Evolutionary conservation across 2,329 filamentous ascomycete genomes (phyloP), one percentile per base, ranked within the genome.

Genomic region (Teratosphaeriaceae sp.): DNA sequence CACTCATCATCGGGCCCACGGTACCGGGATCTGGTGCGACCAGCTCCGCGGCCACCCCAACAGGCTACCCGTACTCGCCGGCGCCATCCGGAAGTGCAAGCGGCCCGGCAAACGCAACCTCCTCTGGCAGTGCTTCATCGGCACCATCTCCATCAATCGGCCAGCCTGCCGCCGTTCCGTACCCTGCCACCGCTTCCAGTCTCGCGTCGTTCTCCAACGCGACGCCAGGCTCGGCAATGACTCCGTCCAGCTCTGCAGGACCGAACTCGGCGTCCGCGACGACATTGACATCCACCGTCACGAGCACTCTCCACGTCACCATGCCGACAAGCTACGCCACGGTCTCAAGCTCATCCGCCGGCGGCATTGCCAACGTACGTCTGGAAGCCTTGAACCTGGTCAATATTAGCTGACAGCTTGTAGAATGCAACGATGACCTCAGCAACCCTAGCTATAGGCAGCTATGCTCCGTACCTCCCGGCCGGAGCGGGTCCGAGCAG

Each of bases 341-440:
- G 30, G 18, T 7, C 24, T 27, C 23, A 24, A 13, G 42, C 40
- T 45, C 33, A 7, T 22, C 15, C 20, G 18, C 30, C 24, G 22
- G 44, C 15, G 45, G 46, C 16, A 31, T 46, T 40, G 26, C 40
- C 30, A 47, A 44, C 27, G 48, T 53, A 37, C 37, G 50, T 31
- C 16, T 33, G 11, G n/a, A n/a, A 11, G 35, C 9, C 16, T 12
- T 13, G 6, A 18, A 15, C 4, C 9, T 29, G 7, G 26, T 30
- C 12, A 13, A 38, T 13, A 18, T 21, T 19, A 20, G 21, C 43
- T 52, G 24, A 50, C 41, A 11, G 27, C 3, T 24, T 12, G 26
- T 22, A 53, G 50, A 46, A 44, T 38, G 45, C 43, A 15, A 46
- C 43, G 13, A 41, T 35, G 24, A 29, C 40, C 18, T 45, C 48